Evolutionary conservation across 441 rosid genomes (phyloP), one percentile per base, ranked within the genome.

Genomic region (Geranium incanum): DNA sequence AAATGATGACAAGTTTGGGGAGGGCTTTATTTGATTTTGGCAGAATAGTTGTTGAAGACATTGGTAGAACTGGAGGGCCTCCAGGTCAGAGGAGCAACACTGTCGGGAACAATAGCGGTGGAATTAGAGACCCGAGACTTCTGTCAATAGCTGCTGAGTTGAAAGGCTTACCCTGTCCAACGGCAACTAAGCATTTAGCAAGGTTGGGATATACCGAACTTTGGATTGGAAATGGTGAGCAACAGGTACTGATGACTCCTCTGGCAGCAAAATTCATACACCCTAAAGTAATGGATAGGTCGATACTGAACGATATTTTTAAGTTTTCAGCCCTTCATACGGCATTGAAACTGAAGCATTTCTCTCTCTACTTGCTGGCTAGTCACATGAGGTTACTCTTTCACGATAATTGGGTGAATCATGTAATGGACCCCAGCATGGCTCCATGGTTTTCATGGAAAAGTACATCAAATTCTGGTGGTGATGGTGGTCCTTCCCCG

Each of bases 391-490:
- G 82, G 73, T 82, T 74, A 72, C 87, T 95, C 75, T 92, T 95
- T 82, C 89, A 90, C 76, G 88, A 81, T 19, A 86, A 81, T 71
- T 95, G 99, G 99, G 91, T 90, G 77, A 87, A 78, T 80, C 89
- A 81, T 84, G 89, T 95, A 36, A 83, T 81, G 84, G 88, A 77
- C 59, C 83, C 88, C 73, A 85, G 83, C 75, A 70, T 76, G 81
- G 83, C 88, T 78, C 98, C 99, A 57, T 90, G 99, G 99, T 92
- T 95, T 83, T 95, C 98, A 39, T 95, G 99, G 98, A 88, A 84
- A 80, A 84, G 78, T 78, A 78, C 84, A 67, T 83, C 93, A 72
- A 83, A 74, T 80, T 83, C 85, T 78, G 81, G 87, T 76, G 87
- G 86, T 78, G 97, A 83, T 73, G 85, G 79, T 75, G 97, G 99